phyloP scores from a whole-genome alignment of 345 rosid species.

The Mangifera indica region DNA sequence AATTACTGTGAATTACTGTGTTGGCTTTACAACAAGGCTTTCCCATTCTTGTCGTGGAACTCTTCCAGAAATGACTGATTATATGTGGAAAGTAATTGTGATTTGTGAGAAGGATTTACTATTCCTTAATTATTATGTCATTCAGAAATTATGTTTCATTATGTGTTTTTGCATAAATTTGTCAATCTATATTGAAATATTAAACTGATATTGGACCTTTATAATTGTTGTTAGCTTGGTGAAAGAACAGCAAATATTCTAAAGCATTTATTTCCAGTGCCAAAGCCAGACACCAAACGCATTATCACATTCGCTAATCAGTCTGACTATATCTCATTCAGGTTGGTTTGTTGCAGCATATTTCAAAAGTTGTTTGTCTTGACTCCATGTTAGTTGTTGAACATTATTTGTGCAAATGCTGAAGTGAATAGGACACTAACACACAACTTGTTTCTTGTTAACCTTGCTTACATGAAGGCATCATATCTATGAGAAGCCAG shows the following conservation, averaged over 20 bases:
- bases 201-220: neutral
- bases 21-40: neutral
- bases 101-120: neutral
- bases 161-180: neutral
- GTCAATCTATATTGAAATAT: neutral
- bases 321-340: conserved; percentile 82
- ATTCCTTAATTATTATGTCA: neutral
- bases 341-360: conserved; percentile 43
- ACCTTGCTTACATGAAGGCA: conserved; percentile 47
- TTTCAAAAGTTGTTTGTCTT: neutral
- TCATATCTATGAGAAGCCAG: conserved; percentile 70
- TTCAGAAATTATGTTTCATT: neutral
- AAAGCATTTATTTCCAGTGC: conserved; percentile 89
- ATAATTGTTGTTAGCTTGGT: conserved; percentile 53
- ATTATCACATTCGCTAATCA: conserved; percentile 81
- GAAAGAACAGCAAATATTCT: conserved; percentile 72
- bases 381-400: neutral
- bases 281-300: conserved; percentile 73
- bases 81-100: neutral
- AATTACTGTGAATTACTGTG: neutral
- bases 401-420: neutral
- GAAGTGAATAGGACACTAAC: neutral
- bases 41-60: neutral
- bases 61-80: neutral
- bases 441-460: neutral